Base-by-base conservation (phyloP, 169 alveolate genomes). In the Theileria parva region DNA sequence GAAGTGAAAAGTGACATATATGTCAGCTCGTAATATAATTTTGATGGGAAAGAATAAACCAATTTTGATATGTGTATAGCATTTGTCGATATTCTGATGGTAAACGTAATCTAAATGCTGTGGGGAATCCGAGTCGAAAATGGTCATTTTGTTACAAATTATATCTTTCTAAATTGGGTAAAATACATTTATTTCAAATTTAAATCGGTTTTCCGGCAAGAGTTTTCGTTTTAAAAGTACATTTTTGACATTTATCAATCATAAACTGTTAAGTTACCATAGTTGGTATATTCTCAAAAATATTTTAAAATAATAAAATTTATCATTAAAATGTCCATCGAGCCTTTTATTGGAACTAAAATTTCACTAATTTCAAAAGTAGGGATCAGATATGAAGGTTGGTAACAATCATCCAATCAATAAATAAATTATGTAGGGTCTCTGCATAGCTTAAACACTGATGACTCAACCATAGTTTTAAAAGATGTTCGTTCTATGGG, bases 401-500 rank as follows among this genome's bases (percentile, higher is more conserved):
- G 8, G 88, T 44, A 8, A 0, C 83, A 25, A n/a, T 28, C 15
- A 19, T 68, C 30, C 27, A n/a, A 13, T 32, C 70, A 59, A 67
- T 67, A 17, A 51, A 37, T 74, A 61, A 72, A 17, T 17, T 61
- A 12, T 44, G 17, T 74, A 83, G 89, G 89, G 27, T 70, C 91
- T 32, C 92, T 95, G 73, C 92, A 87, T 72, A 91, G 94, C 60
- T 91, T 95, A 67, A 92, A 95, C 73, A 88, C 96, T 37, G 90
- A 89, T 21, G 94, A 91, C 44, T 88, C 96, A 34, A 85, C 96
- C 0, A 92, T 95, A 48, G 90, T 95, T 17, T 91, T 95, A 48
- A 94, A 93, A 50, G 88, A 91, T 72, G 98, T 95, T 67, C 80
- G 92, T 65, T 92, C 95, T 44, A 89, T 88, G 80, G 98, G 98